A percentile compares a stretch with the other conserved stretches of the same genome.
Evolutionary conservation across 2,329 filamentous ascomycete genomes (phyloP).

Genomic region (Aspergillus brasiliensis): DNA sequence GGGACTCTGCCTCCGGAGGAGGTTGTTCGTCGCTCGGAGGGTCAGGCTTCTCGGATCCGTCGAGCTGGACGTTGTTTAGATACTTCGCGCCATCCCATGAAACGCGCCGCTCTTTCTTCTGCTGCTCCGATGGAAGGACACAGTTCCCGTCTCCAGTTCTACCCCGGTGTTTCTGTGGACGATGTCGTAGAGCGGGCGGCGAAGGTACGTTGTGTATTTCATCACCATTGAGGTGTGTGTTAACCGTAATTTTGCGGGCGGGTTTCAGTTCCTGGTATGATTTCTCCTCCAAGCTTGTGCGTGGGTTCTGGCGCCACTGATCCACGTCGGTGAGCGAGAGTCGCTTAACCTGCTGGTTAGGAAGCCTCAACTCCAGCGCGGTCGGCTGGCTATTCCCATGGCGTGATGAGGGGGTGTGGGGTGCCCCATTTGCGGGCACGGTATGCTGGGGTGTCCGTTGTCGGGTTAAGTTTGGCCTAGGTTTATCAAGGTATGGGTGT

Average conservation of each 20-base stretch:
- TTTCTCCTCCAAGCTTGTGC: constrained; percentile 37
- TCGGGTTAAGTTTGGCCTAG: constrained; percentile 13
- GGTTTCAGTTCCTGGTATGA: constrained; percentile 32
- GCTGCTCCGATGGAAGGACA: constrained; percentile 20
- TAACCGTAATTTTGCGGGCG: constrained; percentile 34
- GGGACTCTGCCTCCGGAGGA: constrained; percentile 21
- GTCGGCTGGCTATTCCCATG: constrained; percentile 28
- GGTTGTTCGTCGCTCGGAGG: constrained; percentile 13
- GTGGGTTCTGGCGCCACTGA: constrained; percentile 36
- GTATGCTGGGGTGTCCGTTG: constrained; percentile 14
- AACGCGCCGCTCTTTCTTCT: constrained; percentile 37
- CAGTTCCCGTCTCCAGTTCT: constrained; percentile 27
- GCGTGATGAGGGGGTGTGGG: constrained; percentile 35
- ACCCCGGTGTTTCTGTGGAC: constrained; percentile 42
- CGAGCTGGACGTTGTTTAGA: constrained; percentile 29
- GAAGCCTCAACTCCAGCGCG: constrained; percentile 41
- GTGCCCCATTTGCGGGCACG: constrained; percentile 14
- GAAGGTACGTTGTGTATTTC: constrained; percentile 36
- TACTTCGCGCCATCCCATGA: constrained; percentile 44
- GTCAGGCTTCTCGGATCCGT: constrained; percentile 16
- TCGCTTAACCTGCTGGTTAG: constrained; percentile 43
- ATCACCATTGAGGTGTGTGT: constrained; percentile 31
- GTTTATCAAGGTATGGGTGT: constrained; percentile 9
- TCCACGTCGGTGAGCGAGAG: constrained; percentile 43
- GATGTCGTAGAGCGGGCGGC: constrained; percentile 43